Evolutionary conservation across 2,329 filamentous ascomycete species (phyloP).

Genomic region (Fusarium annulatum): DNA sequence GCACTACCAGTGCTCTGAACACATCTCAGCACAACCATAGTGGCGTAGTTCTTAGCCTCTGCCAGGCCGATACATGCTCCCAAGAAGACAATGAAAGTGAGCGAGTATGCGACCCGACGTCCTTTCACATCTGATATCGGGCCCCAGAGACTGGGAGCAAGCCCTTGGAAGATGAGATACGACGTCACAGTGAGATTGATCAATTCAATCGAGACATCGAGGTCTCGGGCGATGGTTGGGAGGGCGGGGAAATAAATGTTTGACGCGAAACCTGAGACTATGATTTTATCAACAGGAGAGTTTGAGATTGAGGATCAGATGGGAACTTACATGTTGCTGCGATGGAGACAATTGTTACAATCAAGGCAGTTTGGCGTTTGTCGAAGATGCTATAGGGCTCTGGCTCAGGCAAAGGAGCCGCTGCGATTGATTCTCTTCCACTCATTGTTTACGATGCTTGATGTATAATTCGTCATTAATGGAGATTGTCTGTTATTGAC

Average conservation of each 20-base stretch:
- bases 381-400: slow-evolving; percentile 63
- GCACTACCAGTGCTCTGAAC: slow-evolving; percentile 61
- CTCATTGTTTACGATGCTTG: not conserved
- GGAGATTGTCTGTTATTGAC: accelerated
- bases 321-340: slow-evolving; percentile 60
- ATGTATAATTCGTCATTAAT: not conserved
- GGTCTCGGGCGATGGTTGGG: slow-evolving; percentile 55
- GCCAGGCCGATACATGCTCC: slow-evolving; percentile 60
- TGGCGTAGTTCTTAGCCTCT: slow-evolving; percentile 55
- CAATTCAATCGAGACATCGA: slow-evolving; percentile 52
- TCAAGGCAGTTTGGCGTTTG: slow-evolving; percentile 58
- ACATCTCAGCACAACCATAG: slow-evolving; percentile 58
- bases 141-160: slow-evolving; percentile 64
- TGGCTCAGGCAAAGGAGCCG: not conserved
- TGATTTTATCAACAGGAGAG: accelerated
- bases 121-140: slow-evolving; percentile 60
- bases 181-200: slow-evolving; percentile 60
- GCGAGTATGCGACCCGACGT: slow-evolving; percentile 57
- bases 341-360: slow-evolving; percentile 59
- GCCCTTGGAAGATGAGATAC: slow-evolving; percentile 64
- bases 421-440: not conserved
- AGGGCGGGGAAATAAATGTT: slow-evolving; percentile 64
- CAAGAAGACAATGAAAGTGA: slow-evolving; percentile 63
- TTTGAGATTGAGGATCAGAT: accelerated
- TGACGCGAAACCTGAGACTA: slow-evolving; percentile 55